Conservation (phyloP, 352 stramenopile genomes). For the Pythium guiyangense region DNA sequence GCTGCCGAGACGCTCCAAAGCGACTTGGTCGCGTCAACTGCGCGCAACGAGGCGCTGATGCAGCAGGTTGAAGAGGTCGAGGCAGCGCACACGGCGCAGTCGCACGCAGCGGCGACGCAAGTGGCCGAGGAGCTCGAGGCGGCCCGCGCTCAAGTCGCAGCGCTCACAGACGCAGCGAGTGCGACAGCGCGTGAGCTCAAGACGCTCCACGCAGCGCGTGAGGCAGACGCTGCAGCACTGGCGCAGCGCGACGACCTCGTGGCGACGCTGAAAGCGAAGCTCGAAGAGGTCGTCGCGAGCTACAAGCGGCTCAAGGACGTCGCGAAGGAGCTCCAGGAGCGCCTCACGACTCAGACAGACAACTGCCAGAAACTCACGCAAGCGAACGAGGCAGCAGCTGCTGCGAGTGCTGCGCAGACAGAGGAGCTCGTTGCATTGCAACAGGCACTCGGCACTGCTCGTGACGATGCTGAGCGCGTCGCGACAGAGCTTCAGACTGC, state of each 20-base stretch:
- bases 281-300: conserved; percentile 54
- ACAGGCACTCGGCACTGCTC: conserved; percentile 21
- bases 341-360: conserved; percentile 22
- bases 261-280: conserved; percentile 44
- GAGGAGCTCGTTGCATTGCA: conserved; percentile 26
- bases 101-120: conserved; percentile 9
- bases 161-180: conserved; percentile 13
- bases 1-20: neutral
- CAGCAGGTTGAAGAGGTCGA: conserved; percentile 7
- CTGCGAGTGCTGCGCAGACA: conserved; percentile 22
- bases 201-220: conserved; percentile 5
- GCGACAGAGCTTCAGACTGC: conserved; percentile 17
- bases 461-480: conserved; percentile 12
- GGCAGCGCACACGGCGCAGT: conserved; percentile 15
- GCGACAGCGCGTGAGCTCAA: conserved; percentile 14
- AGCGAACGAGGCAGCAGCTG: conserved; percentile 19
- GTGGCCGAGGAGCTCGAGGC: conserved; percentile 14
- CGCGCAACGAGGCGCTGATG: neutral
- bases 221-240: conserved; percentile 6
- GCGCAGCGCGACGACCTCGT: conserved; percentile 45
- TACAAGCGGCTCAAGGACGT: conserved; percentile 57
- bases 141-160: conserved; percentile 19
- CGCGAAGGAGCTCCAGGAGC: conserved; percentile 40
- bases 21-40: neutral
- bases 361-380: conserved; percentile 13